Evolutionary conservation across 495 filamentous ascomycete species (phyloP).

Genomic region (Hypoxylon subgilvum): DNA sequence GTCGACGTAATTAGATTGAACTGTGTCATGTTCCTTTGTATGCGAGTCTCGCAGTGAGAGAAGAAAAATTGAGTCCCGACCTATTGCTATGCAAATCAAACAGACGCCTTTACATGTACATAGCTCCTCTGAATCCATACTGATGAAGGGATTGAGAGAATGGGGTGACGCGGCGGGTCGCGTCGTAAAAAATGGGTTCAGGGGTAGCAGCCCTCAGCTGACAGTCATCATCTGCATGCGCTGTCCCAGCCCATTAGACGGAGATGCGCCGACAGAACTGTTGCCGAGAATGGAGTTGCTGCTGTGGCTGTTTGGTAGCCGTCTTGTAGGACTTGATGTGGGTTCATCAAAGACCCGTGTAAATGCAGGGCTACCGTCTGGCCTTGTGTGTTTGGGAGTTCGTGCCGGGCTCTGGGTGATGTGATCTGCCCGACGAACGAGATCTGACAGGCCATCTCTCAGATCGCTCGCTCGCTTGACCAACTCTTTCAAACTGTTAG

Average conservation of each 20-base stretch:
- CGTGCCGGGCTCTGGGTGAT: slow-evolving; percentile 65
- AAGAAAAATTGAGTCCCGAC: slow-evolving; percentile 22
- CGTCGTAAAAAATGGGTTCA: background rate
- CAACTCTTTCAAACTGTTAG: slow-evolving; percentile 82
- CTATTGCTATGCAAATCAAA: slow-evolving; percentile 43
- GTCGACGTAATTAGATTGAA: slow-evolving; percentile 30
- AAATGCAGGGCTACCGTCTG: slow-evolving; percentile 65
- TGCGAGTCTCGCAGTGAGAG: slow-evolving; percentile 12
- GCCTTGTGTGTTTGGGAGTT: slow-evolving; percentile 52
- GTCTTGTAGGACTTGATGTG: slow-evolving; percentile 52
- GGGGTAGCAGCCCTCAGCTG: slow-evolving; percentile 45
- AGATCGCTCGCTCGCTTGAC: slow-evolving; percentile 83
- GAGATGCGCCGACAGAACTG: slow-evolving; percentile 57
- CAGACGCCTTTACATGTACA: slow-evolving; percentile 42
- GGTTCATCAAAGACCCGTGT: slow-evolving; percentile 69
- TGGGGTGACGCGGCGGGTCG: background rate
- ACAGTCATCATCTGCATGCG: slow-evolving; percentile 76
- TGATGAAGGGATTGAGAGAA: slow-evolving; percentile 9
- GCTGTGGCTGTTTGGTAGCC: slow-evolving; percentile 57
- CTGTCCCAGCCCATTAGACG: slow-evolving; percentile 55
- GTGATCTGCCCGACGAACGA: slow-evolving; percentile 80
- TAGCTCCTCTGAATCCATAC: too few species aligned
- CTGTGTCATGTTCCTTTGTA: slow-evolving; percentile 15
- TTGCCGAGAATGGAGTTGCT: slow-evolving; percentile 56
- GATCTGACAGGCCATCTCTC: slow-evolving; percentile 72